These are phyloP conservation scores for Sugiyamaella americana DNA, from an alignment of 805 yeast genomes.

Conservation along the genomic window DNA sequence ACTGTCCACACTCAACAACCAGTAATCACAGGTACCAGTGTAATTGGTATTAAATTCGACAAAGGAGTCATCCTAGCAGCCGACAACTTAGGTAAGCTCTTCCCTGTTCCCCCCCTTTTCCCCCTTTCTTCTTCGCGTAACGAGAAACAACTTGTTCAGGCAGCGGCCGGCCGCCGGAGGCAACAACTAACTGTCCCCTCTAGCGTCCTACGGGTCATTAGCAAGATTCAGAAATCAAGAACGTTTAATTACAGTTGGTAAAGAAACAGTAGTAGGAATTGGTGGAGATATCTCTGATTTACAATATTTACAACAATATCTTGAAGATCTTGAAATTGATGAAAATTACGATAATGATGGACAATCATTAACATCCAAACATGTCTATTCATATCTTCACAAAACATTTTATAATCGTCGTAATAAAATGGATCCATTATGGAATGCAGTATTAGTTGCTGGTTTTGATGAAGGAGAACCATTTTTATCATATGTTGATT, in stretches of 20 bases:
- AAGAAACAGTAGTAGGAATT: conserved; percentile 81
- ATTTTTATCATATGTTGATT: conserved; percentile 78
- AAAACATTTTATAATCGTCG: conserved; percentile 82
- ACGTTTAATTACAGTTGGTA: conserved; percentile 78
- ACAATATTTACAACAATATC: conserved; percentile 68
- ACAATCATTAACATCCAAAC: conserved; percentile 69
- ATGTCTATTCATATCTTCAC: conserved; percentile 81
- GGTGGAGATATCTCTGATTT: conserved; percentile 94
- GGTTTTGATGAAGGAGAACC: conserved; percentile 71
- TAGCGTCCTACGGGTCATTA: conserved; percentile 83
- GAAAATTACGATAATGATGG: conserved; percentile 72
- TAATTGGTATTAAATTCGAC: conserved; percentile 80
- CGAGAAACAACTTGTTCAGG: conserved; percentile 82
- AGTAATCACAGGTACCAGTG: conserved; percentile 93
- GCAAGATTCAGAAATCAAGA: conserved; percentile 81
- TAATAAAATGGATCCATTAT: conserved; percentile 88
- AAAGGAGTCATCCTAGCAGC: conserved; percentile 94
- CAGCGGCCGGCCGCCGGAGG: conserved; percentile 83
- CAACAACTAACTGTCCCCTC: conserved; percentile 2
- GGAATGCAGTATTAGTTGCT: conserved; percentile 91
- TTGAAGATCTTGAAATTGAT: conserved; percentile 74
- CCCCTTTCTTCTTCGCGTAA: too few species aligned
- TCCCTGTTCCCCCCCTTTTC: too few species aligned
- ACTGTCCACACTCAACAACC: conserved; percentile 88
- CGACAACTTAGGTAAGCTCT: conserved; percentile 69